These are phyloP conservation scores for Leishmania martiniquensis DNA, from an alignment of 208 protist species.

Conservation along the genomic window DNA sequence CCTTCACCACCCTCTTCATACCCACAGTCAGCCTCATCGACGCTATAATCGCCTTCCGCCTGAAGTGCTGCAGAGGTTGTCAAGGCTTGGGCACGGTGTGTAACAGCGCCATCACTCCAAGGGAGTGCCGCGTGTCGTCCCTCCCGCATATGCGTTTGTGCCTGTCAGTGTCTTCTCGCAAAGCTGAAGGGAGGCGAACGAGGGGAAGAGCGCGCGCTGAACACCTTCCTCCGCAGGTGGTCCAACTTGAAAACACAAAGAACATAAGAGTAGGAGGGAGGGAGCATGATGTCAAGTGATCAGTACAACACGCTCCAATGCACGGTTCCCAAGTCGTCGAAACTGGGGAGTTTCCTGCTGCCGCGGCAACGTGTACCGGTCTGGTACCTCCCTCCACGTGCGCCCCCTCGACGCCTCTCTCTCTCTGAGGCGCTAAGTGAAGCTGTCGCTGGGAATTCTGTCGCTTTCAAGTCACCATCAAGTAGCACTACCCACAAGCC, in stretches of 20 bases:
- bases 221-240: background rate
- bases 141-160: conserved; percentile 7
- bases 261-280: background rate
- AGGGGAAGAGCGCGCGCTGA: background rate
- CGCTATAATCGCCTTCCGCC: background rate
- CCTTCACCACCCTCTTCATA: background rate
- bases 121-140: background rate
- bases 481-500: background rate
- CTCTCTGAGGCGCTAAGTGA: too few relatives aligned
- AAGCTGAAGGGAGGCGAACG: background rate
- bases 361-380: background rate
- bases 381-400: background rate
- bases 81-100: background rate
- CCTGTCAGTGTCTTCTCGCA: background rate
- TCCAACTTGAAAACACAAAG: background rate
- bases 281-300: background rate
- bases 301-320: background rate
- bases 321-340: background rate
- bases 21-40: background rate
- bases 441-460: background rate
- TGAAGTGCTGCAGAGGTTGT: background rate
- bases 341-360: background rate
- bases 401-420: background rate
- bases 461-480: background rate
- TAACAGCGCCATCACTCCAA: conserved; percentile 5